These are phyloP conservation scores for Petunia secreta DNA, from an alignment of 257 asterid species.

Conservation along the genomic window DNA sequence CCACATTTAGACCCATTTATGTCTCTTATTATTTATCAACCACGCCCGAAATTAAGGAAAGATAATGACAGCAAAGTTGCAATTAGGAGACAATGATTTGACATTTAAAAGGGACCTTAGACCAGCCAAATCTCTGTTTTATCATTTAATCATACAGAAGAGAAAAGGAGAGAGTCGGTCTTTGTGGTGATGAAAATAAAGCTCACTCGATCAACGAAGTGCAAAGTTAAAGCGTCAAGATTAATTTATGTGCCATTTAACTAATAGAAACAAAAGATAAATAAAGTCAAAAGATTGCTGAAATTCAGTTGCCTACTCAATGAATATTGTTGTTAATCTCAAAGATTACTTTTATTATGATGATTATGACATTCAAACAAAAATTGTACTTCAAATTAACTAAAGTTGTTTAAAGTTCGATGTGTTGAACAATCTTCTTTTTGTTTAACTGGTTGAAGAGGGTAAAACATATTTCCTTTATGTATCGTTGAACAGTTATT, in stretches of 20 bases:
- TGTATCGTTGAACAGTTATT: too few species aligned
- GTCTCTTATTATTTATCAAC: not conserved
- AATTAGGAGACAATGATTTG: constrained; percentile 54
- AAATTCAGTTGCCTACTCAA: constrained; percentile 23
- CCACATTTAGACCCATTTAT: constrained; percentile 16
- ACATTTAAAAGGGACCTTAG: constrained; percentile 41
- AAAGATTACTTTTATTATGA: not conserved
- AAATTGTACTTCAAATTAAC: not conserved
- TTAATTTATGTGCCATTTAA: constrained; percentile 1
- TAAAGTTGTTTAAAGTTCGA: not conserved
- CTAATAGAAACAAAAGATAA: constrained; percentile 23
- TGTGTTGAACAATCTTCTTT: not conserved
- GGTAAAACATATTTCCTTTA: too few species aligned
- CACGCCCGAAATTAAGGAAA: constrained; percentile 60
- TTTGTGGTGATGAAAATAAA: constrained; percentile 15
- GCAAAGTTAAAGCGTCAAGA: not conserved
- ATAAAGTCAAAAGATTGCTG: constrained; percentile 36
- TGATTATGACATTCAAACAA: not conserved
- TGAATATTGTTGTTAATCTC: not conserved
- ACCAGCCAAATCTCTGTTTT: constrained; percentile 35
- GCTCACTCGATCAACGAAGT: constrained; percentile 19
- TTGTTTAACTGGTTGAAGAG: not conserved
- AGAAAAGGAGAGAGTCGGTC: not conserved
- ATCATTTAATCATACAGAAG: not conserved
- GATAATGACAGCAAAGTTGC: constrained; percentile 34